phyloP scores from a whole-genome alignment of 176 grass and related monocot genomes.

The Carex littledalei region DNA sequence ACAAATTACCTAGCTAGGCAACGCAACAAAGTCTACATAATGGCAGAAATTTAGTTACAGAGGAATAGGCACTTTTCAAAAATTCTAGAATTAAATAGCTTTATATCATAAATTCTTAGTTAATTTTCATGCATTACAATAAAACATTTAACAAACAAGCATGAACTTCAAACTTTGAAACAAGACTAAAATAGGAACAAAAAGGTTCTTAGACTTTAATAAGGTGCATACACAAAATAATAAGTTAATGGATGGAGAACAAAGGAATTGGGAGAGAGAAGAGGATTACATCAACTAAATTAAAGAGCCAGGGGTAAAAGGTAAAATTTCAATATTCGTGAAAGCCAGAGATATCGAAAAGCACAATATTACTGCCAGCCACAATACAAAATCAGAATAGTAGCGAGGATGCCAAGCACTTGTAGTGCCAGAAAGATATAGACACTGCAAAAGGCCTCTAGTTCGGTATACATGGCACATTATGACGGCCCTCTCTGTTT shows the following conservation, averaged over 20 bases:
- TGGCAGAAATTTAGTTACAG: not conserved
- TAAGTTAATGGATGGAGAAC: not conserved
- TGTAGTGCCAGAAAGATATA: not conserved
- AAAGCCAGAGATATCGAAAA: not conserved
- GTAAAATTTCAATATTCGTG: not conserved
- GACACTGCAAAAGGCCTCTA: conserved; percentile 1
- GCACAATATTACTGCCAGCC: not conserved
- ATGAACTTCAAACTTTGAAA: not conserved
- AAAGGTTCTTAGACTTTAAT: not conserved
- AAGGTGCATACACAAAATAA: not conserved
- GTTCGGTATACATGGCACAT: not conserved
- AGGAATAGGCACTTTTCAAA: not conserved
- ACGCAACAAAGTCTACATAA: not conserved
- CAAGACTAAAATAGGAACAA: not conserved
- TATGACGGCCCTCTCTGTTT: not conserved
- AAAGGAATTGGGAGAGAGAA: not conserved
- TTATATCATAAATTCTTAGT: not conserved
- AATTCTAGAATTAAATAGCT: not conserved
- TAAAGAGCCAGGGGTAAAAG: not conserved
- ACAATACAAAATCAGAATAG: not conserved
- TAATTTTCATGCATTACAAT: not conserved
- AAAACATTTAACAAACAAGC: not conserved
- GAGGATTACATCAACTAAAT: not conserved
- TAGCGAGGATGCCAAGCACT: not conserved
- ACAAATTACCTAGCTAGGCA: not conserved